Evolutionary conservation across 129 eudicot species (phyloP), one percentile per base, ranked within the genome.

Genomic region (Artemisia annua): DNA sequence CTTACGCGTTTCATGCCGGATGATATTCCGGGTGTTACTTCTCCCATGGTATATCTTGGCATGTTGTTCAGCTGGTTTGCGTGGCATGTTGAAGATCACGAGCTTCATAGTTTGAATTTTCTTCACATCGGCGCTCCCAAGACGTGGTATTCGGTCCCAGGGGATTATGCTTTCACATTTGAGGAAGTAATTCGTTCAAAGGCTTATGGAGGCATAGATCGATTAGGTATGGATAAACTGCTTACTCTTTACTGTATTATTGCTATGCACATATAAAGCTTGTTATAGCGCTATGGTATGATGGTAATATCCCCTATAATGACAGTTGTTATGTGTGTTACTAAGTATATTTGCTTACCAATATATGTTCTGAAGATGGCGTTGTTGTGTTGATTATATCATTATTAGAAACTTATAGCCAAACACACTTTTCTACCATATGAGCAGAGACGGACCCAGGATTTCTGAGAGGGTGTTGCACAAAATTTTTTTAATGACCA

Each of bases 1-100:
- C 77, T 94, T 54, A 94, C 99, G 5, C 89, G 97, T 20, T 94
- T 90, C 73, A 90, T 94, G 97, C 96, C 92, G 39, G 99, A 94
- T 86, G 91, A 94, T 82, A 94, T 94, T 44, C 99, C 99, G 39
- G 99, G 99, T 75, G 99, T 94, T 71, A 94, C 99, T 17, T 94
- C 99, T 20, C 99, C 99, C 5, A 94, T 94, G 99, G 89, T 94
- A 19, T 94, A 94, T 72, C 75, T 94, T 70, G 99, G 99, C 76
- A 94, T 94, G 99, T 48, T 94, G 71, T 94, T 87, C 82, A 94
- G 99, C 75, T 94, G 99, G 99, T 94, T 94, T 90, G 99, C 99
- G 32, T 94, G 99, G 99, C 99, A 94, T 81, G 97, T 94, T 73
- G 99, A 94, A 85, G 99, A 94, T 83, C 99, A 94, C 26, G 99